Conservation (phyloP, 2,329 filamentous ascomycete species). For the Paracamarosporium sp. region DNA sequence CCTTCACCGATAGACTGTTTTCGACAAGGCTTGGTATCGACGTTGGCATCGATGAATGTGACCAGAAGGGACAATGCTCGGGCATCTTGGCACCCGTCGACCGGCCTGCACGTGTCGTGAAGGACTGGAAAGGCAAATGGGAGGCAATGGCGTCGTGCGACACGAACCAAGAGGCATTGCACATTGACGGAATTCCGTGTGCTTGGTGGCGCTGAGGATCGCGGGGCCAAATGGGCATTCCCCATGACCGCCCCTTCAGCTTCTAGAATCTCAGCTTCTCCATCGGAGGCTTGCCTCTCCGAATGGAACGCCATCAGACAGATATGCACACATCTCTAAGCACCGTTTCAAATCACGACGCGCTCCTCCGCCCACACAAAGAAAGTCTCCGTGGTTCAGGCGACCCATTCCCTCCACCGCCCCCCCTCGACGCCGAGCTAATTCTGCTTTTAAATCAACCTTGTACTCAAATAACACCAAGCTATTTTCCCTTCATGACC, state of each 20-base stretch:
- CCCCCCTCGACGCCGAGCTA: background rate
- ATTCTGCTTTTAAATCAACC: background rate
- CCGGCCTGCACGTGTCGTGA: background rate
- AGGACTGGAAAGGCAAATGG: background rate
- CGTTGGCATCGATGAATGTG: background rate
- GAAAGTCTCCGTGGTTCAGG: background rate
- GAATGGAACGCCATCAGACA: background rate
- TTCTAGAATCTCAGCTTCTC: conserved; percentile 1
- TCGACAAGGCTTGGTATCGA: background rate
- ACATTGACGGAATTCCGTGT: background rate
- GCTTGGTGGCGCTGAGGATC: background rate
- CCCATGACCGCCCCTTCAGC: background rate
- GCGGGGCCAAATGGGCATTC: background rate
- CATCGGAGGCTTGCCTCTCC: background rate
- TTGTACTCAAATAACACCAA: background rate
- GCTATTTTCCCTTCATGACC: background rate
- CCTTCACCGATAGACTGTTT: background rate
- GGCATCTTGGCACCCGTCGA: background rate
- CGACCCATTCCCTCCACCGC: background rate
- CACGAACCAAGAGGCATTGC: background rate
- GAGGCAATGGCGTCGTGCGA: background rate
- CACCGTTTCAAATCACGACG: background rate
- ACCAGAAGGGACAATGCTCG: background rate
- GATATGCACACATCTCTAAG: background rate
- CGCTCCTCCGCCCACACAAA: background rate